These are phyloP conservation scores for Termitomyces sp. DNA, from an alignment of 768 basidiomycete species.

Conservation along the genomic window DNA sequence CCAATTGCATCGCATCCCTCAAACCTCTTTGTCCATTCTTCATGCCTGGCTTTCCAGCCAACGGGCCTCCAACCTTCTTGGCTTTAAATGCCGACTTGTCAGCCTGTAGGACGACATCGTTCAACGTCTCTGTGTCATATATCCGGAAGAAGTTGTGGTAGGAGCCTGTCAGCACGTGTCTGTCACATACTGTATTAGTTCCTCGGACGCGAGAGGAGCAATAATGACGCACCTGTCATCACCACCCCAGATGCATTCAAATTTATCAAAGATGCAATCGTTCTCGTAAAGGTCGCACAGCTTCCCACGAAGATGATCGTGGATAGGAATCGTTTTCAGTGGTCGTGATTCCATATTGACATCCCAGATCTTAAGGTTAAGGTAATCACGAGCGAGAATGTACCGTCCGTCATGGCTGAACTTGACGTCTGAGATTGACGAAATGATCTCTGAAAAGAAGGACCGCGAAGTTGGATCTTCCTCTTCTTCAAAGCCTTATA, in stretches of 20 bases:
- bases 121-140: slow-evolving; percentile 86
- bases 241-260: slow-evolving; percentile 97
- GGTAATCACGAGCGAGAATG: slow-evolving; percentile 94
- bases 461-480: slow-evolving; percentile 96
- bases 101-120: slow-evolving; percentile 92
- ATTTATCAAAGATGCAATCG: slow-evolving; percentile 99
- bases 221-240: slow-evolving; percentile 75
- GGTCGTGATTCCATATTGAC: slow-evolving; percentile 98
- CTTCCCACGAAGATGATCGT: slow-evolving; percentile 95
- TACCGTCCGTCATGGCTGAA: slow-evolving; percentile 97
- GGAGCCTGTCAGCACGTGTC: slow-evolving; percentile 96
- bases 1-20: slow-evolving; percentile 83
- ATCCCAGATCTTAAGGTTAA: slow-evolving; percentile 99
- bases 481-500: slow-evolving; percentile 93
- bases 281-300: slow-evolving; percentile 99
- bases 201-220: not conserved
- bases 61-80: slow-evolving; percentile 92
- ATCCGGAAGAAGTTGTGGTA: slow-evolving; percentile 99
- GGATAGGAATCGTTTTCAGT: slow-evolving; percentile 96
- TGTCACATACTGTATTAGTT: slow-evolving; percentile 28
- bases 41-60: slow-evolving; percentile 61
- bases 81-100: slow-evolving; percentile 99
- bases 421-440: slow-evolving; percentile 98
- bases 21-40: slow-evolving; percentile 76
- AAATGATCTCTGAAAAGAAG: slow-evolving; percentile 99